phyloP scores from a whole-genome alignment of 768 basidiomycete species.

The Xerocomus brunneocitrinus region DNA sequence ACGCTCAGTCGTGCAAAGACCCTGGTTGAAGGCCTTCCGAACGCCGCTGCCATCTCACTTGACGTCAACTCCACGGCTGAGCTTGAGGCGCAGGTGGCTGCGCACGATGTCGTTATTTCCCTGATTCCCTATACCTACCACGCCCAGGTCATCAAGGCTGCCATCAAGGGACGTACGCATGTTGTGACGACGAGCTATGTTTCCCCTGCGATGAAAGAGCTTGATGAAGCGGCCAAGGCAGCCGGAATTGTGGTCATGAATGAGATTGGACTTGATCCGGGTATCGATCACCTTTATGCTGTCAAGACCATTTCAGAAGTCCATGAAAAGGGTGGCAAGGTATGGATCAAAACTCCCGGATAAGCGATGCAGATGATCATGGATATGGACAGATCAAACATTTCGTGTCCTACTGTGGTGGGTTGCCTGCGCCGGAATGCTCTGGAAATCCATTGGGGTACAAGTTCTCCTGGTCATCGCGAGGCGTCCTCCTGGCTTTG shows the following conservation, averaged over 20 bases:
- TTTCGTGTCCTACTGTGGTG: constrained; percentile 94
- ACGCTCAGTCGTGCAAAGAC: constrained; percentile 73
- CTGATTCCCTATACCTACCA: constrained; percentile 96
- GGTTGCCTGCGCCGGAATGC: constrained; percentile 88
- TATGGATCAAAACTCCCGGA: constrained; percentile 24
- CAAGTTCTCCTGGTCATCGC: constrained; percentile 99
- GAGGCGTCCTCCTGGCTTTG: constrained; percentile 91
- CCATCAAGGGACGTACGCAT: constrained; percentile 76
- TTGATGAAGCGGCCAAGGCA: constrained; percentile 74
- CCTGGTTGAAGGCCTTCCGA: constrained; percentile 63
- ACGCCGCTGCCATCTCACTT: constrained; percentile 69
- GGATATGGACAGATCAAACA: constrained; percentile 60
- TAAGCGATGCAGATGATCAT: background rate
- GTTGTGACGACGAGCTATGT: constrained; percentile 97
- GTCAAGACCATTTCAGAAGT: constrained; percentile 93
- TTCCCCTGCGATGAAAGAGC: constrained; percentile 82
- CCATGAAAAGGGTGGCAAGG: constrained; percentile 93
- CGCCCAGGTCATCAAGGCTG: constrained; percentile 82
- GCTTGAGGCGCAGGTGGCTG: constrained; percentile 77
- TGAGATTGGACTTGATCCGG: constrained; percentile 96
- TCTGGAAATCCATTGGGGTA: constrained; percentile 95
- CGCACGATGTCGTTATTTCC: constrained; percentile 90
- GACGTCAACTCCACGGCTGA: constrained; percentile 70
- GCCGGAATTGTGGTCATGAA: constrained; percentile 95
- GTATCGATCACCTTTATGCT: constrained; percentile 91